phyloP scores from a whole-genome alignment of 768 basidiomycete species.

The Rickenella mellea region DNA sequence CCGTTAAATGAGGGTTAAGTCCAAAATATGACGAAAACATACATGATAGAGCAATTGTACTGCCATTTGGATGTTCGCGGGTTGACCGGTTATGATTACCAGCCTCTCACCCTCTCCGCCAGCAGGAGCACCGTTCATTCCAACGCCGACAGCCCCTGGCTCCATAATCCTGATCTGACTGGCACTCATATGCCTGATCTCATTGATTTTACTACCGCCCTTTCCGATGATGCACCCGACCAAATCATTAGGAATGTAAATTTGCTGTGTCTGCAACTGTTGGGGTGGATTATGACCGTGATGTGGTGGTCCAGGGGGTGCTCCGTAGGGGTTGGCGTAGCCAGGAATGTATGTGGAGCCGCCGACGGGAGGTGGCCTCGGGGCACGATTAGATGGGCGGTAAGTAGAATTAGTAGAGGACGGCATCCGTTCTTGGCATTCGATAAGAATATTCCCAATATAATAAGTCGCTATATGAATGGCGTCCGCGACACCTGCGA shows the following conservation, averaged over 20 bases:
- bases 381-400: constrained; percentile 48
- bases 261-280: constrained; percentile 91
- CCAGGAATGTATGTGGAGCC: constrained; percentile 70
- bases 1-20: not conserved
- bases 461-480: constrained; percentile 99
- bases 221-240: constrained; percentile 98
- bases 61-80: constrained; percentile 92
- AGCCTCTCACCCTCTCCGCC: constrained; percentile 82
- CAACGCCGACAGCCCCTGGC: constrained; percentile 70
- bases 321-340: constrained; percentile 44
- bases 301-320: constrained; percentile 21
- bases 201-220: constrained; percentile 97
- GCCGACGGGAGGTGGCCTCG: constrained; percentile 27
- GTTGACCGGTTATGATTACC: constrained; percentile 95
- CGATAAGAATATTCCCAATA: constrained; percentile 94
- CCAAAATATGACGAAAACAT: constrained; percentile 18
- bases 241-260: constrained; percentile 95
- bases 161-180: constrained; percentile 99
- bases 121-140: constrained; percentile 60
- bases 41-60: constrained; percentile 86
- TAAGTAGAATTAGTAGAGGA: constrained; percentile 53
- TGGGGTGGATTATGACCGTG: constrained; percentile 39
- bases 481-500: constrained; percentile 97
- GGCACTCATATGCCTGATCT: constrained; percentile 90
- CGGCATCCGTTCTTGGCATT: constrained; percentile 80